These are phyloP conservation scores for Claviceps africana DNA, from an alignment of 2,329 filamentous ascomycete genomes.

Conservation along the genomic window DNA sequence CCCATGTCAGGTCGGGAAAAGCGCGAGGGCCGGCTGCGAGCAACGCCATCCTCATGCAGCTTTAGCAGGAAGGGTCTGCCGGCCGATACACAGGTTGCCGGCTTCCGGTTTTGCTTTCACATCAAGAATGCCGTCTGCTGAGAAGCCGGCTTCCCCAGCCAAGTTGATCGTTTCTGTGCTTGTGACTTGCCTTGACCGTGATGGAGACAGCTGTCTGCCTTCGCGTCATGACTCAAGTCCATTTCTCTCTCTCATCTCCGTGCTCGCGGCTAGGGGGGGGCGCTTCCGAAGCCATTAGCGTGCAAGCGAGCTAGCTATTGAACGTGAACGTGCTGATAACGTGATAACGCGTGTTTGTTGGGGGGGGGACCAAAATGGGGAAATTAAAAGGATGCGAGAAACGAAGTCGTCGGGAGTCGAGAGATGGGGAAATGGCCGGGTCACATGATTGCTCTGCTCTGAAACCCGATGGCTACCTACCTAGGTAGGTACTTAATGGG, in stretches of 20 bases:
- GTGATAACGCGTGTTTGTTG: not conserved
- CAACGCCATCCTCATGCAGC: not conserved
- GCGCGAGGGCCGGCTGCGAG: not conserved
- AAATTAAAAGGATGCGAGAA: not conserved
- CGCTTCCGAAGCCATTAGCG: not conserved
- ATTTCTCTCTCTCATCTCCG: not conserved
- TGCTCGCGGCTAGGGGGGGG: not conserved
- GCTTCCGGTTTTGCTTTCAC: not conserved
- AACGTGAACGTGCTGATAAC: not conserved
- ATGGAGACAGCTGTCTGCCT: not conserved
- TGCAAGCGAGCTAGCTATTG: not conserved
- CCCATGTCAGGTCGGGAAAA: not conserved
- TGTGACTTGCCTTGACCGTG: not conserved
- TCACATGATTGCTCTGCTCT: not conserved
- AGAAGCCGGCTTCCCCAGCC: not conserved
- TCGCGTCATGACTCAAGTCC: not conserved
- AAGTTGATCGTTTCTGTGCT: not conserved
- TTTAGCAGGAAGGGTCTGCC: not conserved
- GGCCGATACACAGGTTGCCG: not conserved
- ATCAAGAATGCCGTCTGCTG: not conserved
- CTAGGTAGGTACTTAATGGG: too few relatives aligned
- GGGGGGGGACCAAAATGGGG: not conserved
- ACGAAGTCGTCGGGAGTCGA: not conserved
- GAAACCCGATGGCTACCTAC: not conserved
- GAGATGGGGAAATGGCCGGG: not conserved